Base-by-base conservation (phyloP, 106 monocot species). In the Platanthera zijinensis region DNA sequence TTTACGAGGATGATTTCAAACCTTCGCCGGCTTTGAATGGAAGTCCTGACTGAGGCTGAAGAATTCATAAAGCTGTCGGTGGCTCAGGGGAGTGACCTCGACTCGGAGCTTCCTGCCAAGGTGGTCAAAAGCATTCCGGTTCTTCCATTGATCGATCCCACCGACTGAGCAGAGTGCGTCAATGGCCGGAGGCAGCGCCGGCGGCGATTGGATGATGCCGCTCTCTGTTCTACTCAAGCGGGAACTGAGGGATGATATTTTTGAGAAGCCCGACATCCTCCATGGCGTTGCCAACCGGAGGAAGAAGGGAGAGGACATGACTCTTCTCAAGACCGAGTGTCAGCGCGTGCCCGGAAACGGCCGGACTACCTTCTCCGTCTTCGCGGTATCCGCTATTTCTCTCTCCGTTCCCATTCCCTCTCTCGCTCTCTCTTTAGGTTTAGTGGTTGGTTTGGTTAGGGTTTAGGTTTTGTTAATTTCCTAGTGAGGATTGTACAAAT, bases 251-350 rank as follows among this genome's bases (percentile, higher is more conserved):
- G 84, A 73, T 46, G 90, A 90, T 88, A 84, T 78, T 79, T 75
- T 79, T 25, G 93, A 89, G 82, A 84, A 71, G 66, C 92, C 95
- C 57, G 92, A 89, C 14, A 59, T 92, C 14, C 57, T 96, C 9
- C 72, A 82, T 51, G 95, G 92, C 9, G 69, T 89, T 73, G 92
- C 90, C 14, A 77, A 63, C 86, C 90, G 88, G 84, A 89, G 78
- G 74, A 92, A 84, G 88, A 96, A 96, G 50, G 95, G 95, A 11
- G 95, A 96, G 81, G 95, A 96, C 75, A 84, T 92, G 69, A 92
- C 92, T 13, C 74, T 96, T 25, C 12, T 90, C 12, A 84, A 84
- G 79, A 83, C 84, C 47, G 92, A 90, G n/a, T 90, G 88, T 74
- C 85, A 85, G 75, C 80, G 92, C 8, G 53, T 82, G 45, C 81